phyloP scores from a whole-genome alignment of 495 filamentous ascomycete genomes.

The Margaritispora aquatica region DNA sequence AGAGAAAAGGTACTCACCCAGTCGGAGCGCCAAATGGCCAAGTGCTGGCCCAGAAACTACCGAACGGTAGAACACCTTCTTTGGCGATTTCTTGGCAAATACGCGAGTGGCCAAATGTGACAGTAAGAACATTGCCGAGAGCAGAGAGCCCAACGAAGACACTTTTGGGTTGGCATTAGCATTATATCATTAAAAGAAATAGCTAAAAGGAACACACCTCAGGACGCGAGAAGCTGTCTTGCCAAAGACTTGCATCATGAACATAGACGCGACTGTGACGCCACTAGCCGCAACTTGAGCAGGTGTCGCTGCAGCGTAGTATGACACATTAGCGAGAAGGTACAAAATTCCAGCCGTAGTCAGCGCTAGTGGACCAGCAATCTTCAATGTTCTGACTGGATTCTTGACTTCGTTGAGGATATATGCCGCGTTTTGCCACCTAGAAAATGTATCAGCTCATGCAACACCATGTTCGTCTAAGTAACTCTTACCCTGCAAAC shows the following conservation, averaged over 20 bases:
- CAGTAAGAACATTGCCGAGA: conserved; percentile 72
- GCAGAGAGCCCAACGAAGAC: conserved; percentile 61
- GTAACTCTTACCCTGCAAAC: too few species aligned
- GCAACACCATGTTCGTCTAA: too few species aligned
- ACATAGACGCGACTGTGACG: conserved; percentile 60
- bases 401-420: conserved; percentile 72
- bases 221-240: too few species aligned
- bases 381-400: conserved; percentile 59
- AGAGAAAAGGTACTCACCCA: background rate
- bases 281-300: conserved; percentile 63
- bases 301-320: conserved; percentile 60
- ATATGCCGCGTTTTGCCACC: conserved; percentile 64
- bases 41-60: conserved; percentile 53
- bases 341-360: conserved; percentile 57
- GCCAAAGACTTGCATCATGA: conserved; percentile 67
- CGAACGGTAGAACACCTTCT: conserved; percentile 59
- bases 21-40: conserved; percentile 64
- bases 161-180: too few species aligned
- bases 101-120: conserved; percentile 64
- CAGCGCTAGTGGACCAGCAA: conserved; percentile 56
- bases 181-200: too few species aligned
- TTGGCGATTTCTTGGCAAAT: conserved; percentile 44
- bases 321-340: conserved; percentile 63
- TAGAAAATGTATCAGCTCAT: conserved; percentile 67
- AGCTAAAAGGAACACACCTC: too few species aligned